Base-by-base conservation (phyloP, 2,329 filamentous ascomycete species). In the Lasiodiplodia citricola region DNA sequence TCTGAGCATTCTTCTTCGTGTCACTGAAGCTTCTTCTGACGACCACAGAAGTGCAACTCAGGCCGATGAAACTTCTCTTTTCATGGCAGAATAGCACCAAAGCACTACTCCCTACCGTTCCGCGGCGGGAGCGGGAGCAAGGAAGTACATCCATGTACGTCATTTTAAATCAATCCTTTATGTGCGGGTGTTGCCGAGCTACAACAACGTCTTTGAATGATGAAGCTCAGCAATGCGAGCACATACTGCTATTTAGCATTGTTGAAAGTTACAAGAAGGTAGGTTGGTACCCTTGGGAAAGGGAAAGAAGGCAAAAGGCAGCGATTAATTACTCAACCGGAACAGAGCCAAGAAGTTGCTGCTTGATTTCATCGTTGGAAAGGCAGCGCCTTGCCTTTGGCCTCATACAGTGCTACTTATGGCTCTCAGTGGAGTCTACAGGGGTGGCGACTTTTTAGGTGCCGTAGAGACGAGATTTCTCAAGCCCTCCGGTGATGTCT, bases 301-400 rank as follows among this genome's bases (percentile, higher is more conserved):
- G 5, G 18, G 18, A 6, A 11, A 21, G 11, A n/a, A 47, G 18
- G 44, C 10, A 14, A 44, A 14, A 7, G 16, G 2, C 31, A 31
- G 25, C 25, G 25, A 31, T 31, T 0, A 8, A 31, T 31, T 10
- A 4, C 8, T 10, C 7, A 31, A 31, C 31, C 7, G 8, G 31
- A 10, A 2, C 7, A 31, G 31, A 31, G 8, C 31, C 31, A 31
- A 31, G 8, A 7, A 31, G 31, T 31, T 1, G 1, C 3, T 4
- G 25, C 2, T 25, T 25, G 31, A 1, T 0, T 2, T 8, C 2
- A 1, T 1, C 31, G 31, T 31, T 8, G 1, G 8, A 31, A 8
- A 31, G 31, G 8, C 8, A 31, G 8, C 8, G 6, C 1, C 31
- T 31, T 5, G 31, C 6, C 31, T 31, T 31, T 31, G 8, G 31